Percentiles rank a stretch among this genome's conserved stretches.
Evolutionary conservation across 2,329 filamentous ascomycete genomes (phyloP).

Genomic region (Epichloe brachyelytri): DNA sequence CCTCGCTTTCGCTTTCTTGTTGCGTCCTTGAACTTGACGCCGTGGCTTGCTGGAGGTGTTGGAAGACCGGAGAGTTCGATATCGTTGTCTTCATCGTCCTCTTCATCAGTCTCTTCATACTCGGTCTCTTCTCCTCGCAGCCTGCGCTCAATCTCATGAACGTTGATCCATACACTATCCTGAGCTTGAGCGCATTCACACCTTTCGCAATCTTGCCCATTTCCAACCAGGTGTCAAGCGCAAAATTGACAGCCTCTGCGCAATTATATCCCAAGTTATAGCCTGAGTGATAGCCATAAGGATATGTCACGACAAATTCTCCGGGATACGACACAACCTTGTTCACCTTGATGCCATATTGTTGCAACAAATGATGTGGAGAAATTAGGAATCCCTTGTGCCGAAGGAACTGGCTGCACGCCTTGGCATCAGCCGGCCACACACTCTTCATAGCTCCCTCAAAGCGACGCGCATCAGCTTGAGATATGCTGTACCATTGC

Average conservation of each 20-base stretch:
- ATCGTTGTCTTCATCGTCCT: constrained; percentile 49
- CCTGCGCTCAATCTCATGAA: constrained; percentile 90
- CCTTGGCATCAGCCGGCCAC: constrained; percentile 90
- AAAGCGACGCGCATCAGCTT: constrained; percentile 83
- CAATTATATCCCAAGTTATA: constrained; percentile 98
- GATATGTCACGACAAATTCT: constrained; percentile 96
- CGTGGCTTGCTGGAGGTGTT: constrained; percentile 65
- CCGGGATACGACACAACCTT: constrained; percentile 90
- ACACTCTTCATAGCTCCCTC: constrained; percentile 91
- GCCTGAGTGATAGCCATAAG: constrained; percentile 95
- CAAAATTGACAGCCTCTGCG: constrained; percentile 97
- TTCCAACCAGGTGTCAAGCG: constrained; percentile 85
- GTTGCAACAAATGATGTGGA: constrained; percentile 69
- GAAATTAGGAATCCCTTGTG: constrained; percentile 98
- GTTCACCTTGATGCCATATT: constrained; percentile 94
- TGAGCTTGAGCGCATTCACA: constrained; percentile 91
- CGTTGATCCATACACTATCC: constrained; percentile 97
- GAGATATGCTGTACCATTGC: constrained; percentile 99
- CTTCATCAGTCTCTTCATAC: constrained; percentile 59
- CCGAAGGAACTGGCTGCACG: constrained; percentile 87
- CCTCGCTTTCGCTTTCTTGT: constrained; percentile 48
- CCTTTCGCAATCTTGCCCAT: constrained; percentile 94
- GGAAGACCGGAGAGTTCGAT: constrained; percentile 56
- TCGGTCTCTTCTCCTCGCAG: constrained; percentile 79
- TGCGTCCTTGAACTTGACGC: constrained; percentile 49